Conservation (phyloP, 495 filamentous ascomycete genomes). For the Chaetomium cochliodes region DNA sequence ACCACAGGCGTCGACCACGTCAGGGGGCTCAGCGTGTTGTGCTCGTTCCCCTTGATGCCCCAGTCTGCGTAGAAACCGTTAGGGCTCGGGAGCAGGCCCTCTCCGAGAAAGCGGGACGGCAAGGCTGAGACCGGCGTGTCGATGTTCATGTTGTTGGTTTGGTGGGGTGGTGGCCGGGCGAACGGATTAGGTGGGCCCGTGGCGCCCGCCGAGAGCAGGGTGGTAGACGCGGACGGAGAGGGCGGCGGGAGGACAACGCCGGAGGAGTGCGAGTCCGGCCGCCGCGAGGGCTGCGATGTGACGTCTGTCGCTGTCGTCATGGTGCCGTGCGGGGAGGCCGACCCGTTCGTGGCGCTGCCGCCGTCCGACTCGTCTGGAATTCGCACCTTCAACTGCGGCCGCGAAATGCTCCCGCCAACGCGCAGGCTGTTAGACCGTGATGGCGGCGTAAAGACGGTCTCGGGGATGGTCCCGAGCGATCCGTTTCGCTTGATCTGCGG, state of each 20-base stretch:
- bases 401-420: slow-evolving; percentile 55
- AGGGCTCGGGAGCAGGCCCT: slow-evolving; percentile 81
- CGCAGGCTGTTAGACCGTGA: slow-evolving; percentile 70
- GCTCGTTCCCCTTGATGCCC: slow-evolving; percentile 66
- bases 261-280: slow-evolving; percentile 56
- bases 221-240: slow-evolving; percentile 80
- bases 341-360: slow-evolving; percentile 73
- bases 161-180: slow-evolving; percentile 70
- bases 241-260: slow-evolving; percentile 86
- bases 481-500: slow-evolving; percentile 47
- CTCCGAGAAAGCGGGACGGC: slow-evolving; percentile 83
- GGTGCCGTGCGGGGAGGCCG: slow-evolving; percentile 68
- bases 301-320: slow-evolving; percentile 59
- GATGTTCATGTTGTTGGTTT: slow-evolving; percentile 80
- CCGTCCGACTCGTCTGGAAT: slow-evolving; percentile 89
- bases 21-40: slow-evolving; percentile 82
- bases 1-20: slow-evolving; percentile 88
- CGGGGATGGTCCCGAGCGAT: slow-evolving; percentile 57
- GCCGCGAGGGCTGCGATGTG: slow-evolving; percentile 39
- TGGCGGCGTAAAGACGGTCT: slow-evolving; percentile 61
- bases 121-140: slow-evolving; percentile 98
- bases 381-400: slow-evolving; percentile 85
- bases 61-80: slow-evolving; percentile 91
- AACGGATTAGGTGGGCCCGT: slow-evolving; percentile 94
- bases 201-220: slow-evolving; percentile 86